Conservation (phyloP, 2,329 filamentous ascomycete genomes). For the Fusarium palustre region DNA sequence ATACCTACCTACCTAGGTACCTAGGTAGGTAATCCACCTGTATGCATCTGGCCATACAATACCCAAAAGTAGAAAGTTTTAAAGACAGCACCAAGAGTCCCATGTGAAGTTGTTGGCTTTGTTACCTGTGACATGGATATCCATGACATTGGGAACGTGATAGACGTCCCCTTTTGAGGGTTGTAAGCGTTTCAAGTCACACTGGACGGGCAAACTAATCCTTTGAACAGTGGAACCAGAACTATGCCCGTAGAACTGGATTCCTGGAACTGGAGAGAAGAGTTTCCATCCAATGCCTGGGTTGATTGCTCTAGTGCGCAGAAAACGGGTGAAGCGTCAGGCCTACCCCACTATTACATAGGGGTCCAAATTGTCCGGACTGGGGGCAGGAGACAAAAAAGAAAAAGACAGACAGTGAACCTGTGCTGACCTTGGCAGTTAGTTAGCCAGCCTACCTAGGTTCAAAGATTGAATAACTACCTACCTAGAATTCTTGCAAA, state of each 20-base stretch:
- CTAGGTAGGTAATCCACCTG: background rate
- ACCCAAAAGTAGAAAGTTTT: background rate
- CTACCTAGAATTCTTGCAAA: background rate
- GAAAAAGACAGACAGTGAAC: background rate
- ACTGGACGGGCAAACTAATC: conserved; percentile 31
- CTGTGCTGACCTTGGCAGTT: no score
- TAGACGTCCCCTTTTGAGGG: background rate
- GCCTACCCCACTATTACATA: conserved; percentile 28
- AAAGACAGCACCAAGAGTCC: conserved; percentile 2
- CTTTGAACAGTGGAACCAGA: conserved; percentile 23
- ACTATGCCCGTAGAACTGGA: no score
- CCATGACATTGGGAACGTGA: background rate
- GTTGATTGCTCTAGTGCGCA: conserved; percentile 28
- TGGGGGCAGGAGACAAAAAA: background rate
- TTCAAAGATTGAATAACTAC: background rate
- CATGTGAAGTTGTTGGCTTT: background rate
- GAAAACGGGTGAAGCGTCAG: conserved; percentile 34
- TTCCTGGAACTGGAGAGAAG: background rate
- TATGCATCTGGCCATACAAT: background rate
- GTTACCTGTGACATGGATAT: conserved; percentile 12
- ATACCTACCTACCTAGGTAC: no score
- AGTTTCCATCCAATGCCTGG: background rate
- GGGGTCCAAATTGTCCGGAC: conserved; percentile 32
- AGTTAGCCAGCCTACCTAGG: no score
- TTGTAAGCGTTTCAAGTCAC: conserved; percentile 35